These are phyloP conservation scores for Sindora glabra DNA, from an alignment of 306 rosid species.

Conservation along the genomic window DNA sequence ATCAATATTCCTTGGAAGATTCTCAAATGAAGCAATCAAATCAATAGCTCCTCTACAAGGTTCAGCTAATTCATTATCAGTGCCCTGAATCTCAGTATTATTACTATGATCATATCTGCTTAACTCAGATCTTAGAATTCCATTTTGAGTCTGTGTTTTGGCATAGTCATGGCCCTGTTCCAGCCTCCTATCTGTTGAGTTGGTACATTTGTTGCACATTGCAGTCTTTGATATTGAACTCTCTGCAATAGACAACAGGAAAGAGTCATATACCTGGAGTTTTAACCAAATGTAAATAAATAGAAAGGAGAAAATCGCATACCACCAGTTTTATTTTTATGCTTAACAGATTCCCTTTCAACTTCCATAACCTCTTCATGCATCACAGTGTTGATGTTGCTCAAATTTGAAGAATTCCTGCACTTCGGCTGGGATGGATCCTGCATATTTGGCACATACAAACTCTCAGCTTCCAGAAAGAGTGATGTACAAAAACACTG, in stretches of 20 bases:
- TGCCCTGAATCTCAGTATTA: constrained; percentile 18
- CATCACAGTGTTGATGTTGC: constrained; percentile 19
- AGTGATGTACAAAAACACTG: constrained; percentile 50
- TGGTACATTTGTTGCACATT: constrained; percentile 21
- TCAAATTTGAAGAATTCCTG: constrained; percentile 31
- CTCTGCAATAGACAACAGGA: constrained; percentile 28
- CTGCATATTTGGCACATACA: constrained; percentile 39
- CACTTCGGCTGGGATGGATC: constrained; percentile 24
- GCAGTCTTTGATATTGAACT: constrained; percentile 35
- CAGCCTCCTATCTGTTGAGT: constrained; percentile 15
- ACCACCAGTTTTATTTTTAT: constrained; percentile 31
- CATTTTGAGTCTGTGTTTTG: constrained; percentile 19
- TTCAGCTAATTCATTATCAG: constrained; percentile 25
- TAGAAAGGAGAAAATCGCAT: constrained; percentile 12
- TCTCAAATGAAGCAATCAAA: constrained; percentile 54
- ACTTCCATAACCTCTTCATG: constrained; percentile 21
- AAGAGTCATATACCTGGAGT: neutral
- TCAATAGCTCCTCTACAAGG: constrained; percentile 51
- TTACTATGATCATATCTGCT: constrained; percentile 23
- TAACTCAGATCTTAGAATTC: constrained; percentile 18
- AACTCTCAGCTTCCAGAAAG: constrained; percentile 45
- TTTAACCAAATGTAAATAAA: neutral
- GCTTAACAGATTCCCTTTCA: constrained; percentile 24
- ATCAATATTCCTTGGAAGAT: constrained; percentile 21
- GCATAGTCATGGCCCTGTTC: constrained; percentile 22